Percentiles rank a stretch among this genome's conserved stretches.
Conservation (phyloP, 345 rosid genomes). For the Eucalyptus decipiens region DNA sequence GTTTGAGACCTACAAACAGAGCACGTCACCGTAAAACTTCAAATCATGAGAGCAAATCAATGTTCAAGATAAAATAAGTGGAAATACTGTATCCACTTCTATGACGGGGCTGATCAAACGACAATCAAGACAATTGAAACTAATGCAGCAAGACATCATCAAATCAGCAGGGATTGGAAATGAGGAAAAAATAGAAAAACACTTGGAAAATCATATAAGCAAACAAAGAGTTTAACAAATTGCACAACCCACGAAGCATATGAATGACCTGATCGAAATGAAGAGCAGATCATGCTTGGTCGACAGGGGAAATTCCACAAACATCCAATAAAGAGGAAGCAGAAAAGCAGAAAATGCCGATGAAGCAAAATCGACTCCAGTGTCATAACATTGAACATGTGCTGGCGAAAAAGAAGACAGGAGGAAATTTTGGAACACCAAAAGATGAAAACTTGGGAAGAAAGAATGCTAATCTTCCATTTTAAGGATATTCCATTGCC, state of each 20-base stretch:
- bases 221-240: neutral
- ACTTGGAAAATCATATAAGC: neutral
- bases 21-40: neutral
- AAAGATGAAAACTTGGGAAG: slow-evolving; percentile 15
- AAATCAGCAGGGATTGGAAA: neutral
- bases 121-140: neutral
- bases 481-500: slow-evolving; percentile 23
- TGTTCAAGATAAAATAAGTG: neutral
- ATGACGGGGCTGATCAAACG: neutral
- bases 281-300: neutral
- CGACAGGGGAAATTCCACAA: neutral
- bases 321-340: neutral
- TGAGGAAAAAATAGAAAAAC: neutral
- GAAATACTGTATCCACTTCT: neutral
- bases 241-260: neutral
- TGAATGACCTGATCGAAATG: neutral
- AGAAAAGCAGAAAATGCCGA: neutral
- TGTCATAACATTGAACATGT: neutral
- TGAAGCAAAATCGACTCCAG: neutral
- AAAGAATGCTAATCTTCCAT: slow-evolving; percentile 27
- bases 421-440: neutral
- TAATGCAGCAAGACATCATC: neutral
- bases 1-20: slow-evolving; percentile 36
- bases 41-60: neutral
- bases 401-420: neutral